phyloP scores from a whole-genome alignment of 345 rosid species.

The Dimocarpus longan region DNA sequence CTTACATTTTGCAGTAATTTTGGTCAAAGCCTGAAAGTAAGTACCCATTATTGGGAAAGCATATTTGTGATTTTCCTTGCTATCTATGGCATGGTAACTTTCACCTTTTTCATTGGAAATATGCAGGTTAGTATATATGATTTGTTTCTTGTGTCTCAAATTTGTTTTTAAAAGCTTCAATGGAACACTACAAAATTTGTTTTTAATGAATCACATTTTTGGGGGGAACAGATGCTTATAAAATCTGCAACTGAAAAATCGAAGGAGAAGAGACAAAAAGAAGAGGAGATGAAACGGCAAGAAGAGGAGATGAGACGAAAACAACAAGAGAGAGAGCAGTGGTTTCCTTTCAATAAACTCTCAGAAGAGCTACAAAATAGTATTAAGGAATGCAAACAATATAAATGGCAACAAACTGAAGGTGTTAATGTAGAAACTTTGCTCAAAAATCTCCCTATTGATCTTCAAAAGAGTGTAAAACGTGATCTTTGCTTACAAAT shows the following conservation, averaged over 20 bases:
- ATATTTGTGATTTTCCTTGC: not conserved
- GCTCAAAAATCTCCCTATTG: conserved; percentile 65
- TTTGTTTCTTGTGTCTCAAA: no score
- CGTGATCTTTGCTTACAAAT: conserved; percentile 72
- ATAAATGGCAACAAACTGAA: conserved; percentile 52
- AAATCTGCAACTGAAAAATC: no score
- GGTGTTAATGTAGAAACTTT: conserved; percentile 69
- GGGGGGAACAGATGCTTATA: not conserved
- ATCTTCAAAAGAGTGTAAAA: conserved; percentile 68
- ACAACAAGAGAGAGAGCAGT: not conserved
- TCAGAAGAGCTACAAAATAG: not conserved
- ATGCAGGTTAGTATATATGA: not conserved
- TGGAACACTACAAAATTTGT: not conserved
- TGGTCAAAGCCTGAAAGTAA: not conserved
- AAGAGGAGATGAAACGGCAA: not conserved
- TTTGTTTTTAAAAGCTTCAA: no score
- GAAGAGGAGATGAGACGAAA: not conserved
- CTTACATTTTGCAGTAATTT: not conserved
- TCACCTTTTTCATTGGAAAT: no score
- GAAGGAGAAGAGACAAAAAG: no score
- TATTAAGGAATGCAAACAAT: not conserved
- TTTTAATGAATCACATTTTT: no score
- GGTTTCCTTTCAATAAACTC: not conserved
- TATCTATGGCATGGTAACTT: not conserved
- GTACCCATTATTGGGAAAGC: not conserved